phyloP scores from a whole-genome alignment of 2,329 filamentous ascomycete species.

The Harringtonia lauricola region DNA sequence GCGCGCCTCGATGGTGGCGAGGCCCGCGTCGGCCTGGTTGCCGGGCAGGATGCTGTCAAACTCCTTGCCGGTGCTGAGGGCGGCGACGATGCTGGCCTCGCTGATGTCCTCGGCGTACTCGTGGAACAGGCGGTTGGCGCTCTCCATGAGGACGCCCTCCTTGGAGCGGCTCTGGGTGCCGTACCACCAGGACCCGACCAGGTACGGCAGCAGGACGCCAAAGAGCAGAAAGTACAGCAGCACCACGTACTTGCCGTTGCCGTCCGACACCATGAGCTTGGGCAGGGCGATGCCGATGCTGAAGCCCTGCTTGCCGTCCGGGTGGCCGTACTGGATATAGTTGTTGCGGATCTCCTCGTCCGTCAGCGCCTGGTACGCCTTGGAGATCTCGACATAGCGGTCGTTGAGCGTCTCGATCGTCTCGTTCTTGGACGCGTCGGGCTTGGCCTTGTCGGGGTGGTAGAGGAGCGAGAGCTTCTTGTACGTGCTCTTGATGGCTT shows the following conservation, averaged over 20 bases:
- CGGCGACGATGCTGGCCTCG: slow-evolving; percentile 66
- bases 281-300: slow-evolving; percentile 96
- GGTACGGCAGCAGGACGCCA: slow-evolving; percentile 81
- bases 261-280: slow-evolving; percentile 83
- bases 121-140: slow-evolving; percentile 86
- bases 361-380: slow-evolving; percentile 95
- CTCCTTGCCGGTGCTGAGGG: slow-evolving; percentile 78
- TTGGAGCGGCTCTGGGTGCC: slow-evolving; percentile 87
- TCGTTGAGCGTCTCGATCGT: slow-evolving; percentile 77
- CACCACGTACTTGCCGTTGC: slow-evolving; percentile 90
- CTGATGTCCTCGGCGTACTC: slow-evolving; percentile 82
- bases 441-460: slow-evolving; percentile 87
- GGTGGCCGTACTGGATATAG: slow-evolving; percentile 90
- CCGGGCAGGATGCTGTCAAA: slow-evolving; percentile 68
- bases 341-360: slow-evolving; percentile 97
- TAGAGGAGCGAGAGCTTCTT: slow-evolving; percentile 73
- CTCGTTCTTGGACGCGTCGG: slow-evolving; percentile 78
- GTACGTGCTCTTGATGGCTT: slow-evolving; percentile 86
- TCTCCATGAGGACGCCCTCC: slow-evolving; percentile 86
- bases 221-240: slow-evolving; percentile 81
- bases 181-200: slow-evolving; percentile 98
- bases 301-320: slow-evolving; percentile 95
- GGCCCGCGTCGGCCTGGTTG: slow-evolving; percentile 66
- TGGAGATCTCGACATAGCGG: slow-evolving; percentile 87
- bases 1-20: slow-evolving; percentile 74